These are phyloP conservation scores for Brasenia schreberi DNA, from an alignment of 164 flowering plant species.

Conservation along the genomic window DNA sequence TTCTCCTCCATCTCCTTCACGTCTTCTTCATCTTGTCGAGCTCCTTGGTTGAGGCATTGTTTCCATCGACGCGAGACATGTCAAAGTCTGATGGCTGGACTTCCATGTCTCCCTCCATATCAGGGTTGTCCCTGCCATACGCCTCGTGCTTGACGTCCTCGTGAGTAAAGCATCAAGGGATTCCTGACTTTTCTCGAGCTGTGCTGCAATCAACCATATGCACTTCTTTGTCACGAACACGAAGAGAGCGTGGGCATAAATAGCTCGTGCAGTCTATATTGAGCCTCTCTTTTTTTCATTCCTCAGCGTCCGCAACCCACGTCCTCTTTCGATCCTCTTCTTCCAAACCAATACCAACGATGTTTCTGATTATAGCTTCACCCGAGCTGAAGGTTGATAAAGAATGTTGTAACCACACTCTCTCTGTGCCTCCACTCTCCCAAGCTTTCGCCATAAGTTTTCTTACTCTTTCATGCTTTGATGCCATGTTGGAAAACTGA, in stretches of 20 bases:
- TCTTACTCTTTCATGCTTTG: no score
- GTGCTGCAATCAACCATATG: constrained; percentile 94
- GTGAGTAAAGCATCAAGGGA: constrained; percentile 99
- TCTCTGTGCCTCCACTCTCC: constrained; percentile 95
- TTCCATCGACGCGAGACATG: no score
- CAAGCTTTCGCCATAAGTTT: no score
- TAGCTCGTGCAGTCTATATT: constrained; percentile 89
- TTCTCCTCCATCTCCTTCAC: no score
- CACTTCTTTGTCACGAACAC: constrained; percentile 86
- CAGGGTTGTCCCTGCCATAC: no score
- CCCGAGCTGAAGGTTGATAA: constrained; percentile 77
- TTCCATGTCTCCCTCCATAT: no score
- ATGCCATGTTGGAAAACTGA: no score
- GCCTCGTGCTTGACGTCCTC: no score
- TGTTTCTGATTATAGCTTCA: constrained; percentile 63
- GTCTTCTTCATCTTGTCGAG: no score
- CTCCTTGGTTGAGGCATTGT: no score
- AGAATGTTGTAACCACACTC: no score
- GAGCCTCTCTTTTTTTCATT: constrained; percentile 88
- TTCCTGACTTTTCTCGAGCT: constrained; percentile 89
- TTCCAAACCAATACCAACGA: constrained; percentile 83
- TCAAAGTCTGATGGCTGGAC: no score
- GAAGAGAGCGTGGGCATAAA: constrained; percentile 81
- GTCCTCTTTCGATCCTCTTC: constrained; percentile 92
- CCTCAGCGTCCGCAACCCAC: constrained; percentile 98